phyloP scores from a whole-genome alignment of 2,329 filamentous ascomycete genomes.

The Aspergillus sojae region DNA sequence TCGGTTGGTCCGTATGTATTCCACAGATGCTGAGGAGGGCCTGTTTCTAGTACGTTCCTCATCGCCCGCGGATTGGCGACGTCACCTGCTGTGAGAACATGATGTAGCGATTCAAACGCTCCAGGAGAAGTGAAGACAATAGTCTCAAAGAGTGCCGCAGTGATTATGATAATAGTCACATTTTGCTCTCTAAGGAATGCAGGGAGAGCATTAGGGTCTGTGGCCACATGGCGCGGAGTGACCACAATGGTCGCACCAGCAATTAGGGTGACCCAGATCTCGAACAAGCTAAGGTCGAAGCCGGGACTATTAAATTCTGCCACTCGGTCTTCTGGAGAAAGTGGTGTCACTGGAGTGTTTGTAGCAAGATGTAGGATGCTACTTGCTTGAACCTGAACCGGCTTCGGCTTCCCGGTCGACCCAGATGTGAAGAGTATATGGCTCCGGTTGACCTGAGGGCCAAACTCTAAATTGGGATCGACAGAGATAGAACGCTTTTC shows the following conservation, averaged over 20 bases:
- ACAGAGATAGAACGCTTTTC: background rate
- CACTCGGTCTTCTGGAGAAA: conserved; percentile 12
- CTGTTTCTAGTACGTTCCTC: conserved; percentile 5
- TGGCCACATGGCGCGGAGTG: conserved; percentile 2
- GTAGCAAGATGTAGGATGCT: conserved; percentile 43
- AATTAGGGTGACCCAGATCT: conserved; percentile 17
- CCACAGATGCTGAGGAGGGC: conserved; percentile 16
- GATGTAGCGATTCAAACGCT: conserved; percentile 7
- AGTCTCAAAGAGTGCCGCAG: conserved; percentile 8
- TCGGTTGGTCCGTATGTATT: conserved; percentile 22
- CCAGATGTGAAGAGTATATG: conserved; percentile 63
- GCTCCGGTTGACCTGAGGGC: conserved; percentile 4
- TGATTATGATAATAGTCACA: conserved; percentile 6
- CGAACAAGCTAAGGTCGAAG: conserved; percentile 18
- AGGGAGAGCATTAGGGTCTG: conserved; percentile 1
- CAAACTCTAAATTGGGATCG: background rate
- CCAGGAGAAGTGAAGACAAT: background rate
- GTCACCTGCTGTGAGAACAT: conserved; percentile 15
- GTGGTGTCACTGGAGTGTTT: conserved; percentile 7
- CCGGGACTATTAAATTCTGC: conserved; percentile 18
- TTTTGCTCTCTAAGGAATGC: background rate
- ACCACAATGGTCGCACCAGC: conserved; percentile 14
- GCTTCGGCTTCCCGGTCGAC: conserved; percentile 72
- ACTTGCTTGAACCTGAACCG: conserved; percentile 67
- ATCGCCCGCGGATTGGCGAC: conserved; percentile 11